phyloP scores from a whole-genome alignment of 441 rosid genomes.

The Isatis lusitanica region DNA sequence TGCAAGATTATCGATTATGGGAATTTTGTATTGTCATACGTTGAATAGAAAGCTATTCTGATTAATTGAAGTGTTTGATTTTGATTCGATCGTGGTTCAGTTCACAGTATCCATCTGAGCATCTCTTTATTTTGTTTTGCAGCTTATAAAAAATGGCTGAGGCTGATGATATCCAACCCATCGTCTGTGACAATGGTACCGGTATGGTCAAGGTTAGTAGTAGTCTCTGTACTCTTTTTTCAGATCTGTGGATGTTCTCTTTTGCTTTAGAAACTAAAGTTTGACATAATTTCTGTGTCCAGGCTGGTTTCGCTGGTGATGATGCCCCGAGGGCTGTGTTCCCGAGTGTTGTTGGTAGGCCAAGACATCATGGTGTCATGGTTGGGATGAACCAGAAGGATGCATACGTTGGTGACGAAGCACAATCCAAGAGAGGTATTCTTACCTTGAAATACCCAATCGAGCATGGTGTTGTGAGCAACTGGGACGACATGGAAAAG shows the following conservation, averaged over 20 bases:
- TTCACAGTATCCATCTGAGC: not conserved
- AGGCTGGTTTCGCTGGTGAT: slow-evolving; percentile 78
- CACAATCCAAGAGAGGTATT: slow-evolving; percentile 56
- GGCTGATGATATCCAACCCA: slow-evolving; percentile 63
- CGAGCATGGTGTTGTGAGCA: slow-evolving; percentile 56
- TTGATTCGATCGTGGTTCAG: not conserved
- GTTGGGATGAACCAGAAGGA: slow-evolving; percentile 63
- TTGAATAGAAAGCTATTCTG: not conserved
- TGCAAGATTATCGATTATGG: not conserved
- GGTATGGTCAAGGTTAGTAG: slow-evolving; percentile 65
- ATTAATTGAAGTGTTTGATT: not conserved
- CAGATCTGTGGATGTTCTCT: not conserved
- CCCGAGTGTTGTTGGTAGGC: slow-evolving; percentile 64
- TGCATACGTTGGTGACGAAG: slow-evolving; percentile 54
- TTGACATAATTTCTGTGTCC: not conserved
- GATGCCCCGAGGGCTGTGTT: slow-evolving; percentile 80
- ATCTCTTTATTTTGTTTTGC: not conserved
- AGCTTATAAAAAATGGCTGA: slow-evolving; percentile 55
- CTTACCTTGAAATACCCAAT: slow-evolving; percentile 53
- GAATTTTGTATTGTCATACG: not conserved
- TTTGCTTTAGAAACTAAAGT: not conserved
- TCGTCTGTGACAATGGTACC: slow-evolving; percentile 69
- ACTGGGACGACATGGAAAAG: slow-evolving; percentile 52
- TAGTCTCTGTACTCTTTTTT: not conserved
- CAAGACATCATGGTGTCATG: slow-evolving; percentile 62